Percentiles rank a stretch among this genome's conserved stretches.
These are phyloP conservation scores for Dalbergia oliveri DNA, from an alignment of 306 rosid species.

Conservation along the genomic window DNA sequence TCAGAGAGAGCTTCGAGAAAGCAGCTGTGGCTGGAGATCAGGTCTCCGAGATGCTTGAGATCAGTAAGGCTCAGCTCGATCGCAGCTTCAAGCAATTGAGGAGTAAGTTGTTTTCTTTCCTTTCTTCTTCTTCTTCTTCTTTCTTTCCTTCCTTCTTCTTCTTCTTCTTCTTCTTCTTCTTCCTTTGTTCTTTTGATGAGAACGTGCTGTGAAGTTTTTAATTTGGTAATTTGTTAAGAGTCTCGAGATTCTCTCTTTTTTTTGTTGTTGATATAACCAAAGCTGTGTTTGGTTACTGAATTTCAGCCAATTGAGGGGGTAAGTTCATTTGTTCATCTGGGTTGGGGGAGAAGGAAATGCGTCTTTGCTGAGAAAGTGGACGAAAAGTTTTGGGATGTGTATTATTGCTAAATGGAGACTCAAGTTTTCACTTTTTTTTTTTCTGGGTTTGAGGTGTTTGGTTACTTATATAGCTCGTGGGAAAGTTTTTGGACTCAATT, in stretches of 20 bases:
- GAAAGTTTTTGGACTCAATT: constrained; percentile 1
- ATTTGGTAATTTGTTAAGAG: constrained; percentile 11
- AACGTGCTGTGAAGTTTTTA: no score
- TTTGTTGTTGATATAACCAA: background rate
- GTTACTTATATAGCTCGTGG: background rate
- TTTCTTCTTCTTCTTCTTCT: background rate
- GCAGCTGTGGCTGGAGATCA: constrained; percentile 85
- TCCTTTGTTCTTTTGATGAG: background rate
- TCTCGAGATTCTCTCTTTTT: background rate
- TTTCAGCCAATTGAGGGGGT: background rate
- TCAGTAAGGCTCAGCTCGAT: constrained; percentile 85
- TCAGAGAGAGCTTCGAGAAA: constrained; percentile 80
- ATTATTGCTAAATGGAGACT: background rate
- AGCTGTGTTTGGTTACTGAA: background rate
- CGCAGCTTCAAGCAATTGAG: constrained; percentile 88
- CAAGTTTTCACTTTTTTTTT: background rate
- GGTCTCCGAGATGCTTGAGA: constrained; percentile 87
- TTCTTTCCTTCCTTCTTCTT: background rate
- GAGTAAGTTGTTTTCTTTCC: constrained; percentile 46
- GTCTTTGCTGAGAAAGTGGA: no score
- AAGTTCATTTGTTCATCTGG: background rate
- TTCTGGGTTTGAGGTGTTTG: background rate
- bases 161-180: background rate
- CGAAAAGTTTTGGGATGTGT: no score
- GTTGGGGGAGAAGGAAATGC: no score